Evolutionary conservation across 2,329 filamentous ascomycete species (phyloP).

Genomic region (Stemphylium beticola): DNA sequence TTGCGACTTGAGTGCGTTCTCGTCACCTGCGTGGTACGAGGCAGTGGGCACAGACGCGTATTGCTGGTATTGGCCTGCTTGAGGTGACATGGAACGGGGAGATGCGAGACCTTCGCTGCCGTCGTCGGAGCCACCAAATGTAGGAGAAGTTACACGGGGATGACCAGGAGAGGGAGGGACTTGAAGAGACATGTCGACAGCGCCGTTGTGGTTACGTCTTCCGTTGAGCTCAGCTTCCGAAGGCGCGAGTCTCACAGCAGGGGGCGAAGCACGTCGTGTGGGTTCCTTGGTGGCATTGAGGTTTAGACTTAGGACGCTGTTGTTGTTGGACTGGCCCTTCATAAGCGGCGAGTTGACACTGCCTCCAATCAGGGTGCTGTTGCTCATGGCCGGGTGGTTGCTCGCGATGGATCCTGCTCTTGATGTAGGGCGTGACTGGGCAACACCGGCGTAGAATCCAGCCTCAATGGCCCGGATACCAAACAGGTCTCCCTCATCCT

Average conservation of each 20-base stretch:
- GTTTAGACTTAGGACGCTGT: conserved; percentile 44
- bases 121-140: conserved; percentile 38
- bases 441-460: conserved; percentile 50
- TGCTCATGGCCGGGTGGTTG: conserved; percentile 39
- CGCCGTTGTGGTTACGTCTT: conserved; percentile 37
- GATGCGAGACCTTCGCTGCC: conserved; percentile 31
- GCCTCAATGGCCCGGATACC: conserved; percentile 51
- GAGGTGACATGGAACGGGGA: conserved; percentile 33
- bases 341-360: conserved; percentile 40
- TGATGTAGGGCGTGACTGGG: conserved; percentile 48
- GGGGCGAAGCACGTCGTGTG: conserved; percentile 28
- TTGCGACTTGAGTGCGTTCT: conserved; percentile 28
- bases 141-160: conserved; percentile 24
- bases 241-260: conserved; percentile 39
- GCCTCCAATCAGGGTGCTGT: conserved; percentile 44
- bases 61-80: conserved; percentile 28
- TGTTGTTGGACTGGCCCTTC: conserved; percentile 38
- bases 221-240: conserved; percentile 48
- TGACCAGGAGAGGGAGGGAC: conserved; percentile 42
- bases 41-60: conserved; percentile 36
- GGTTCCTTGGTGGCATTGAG: conserved; percentile 33
- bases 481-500: conserved; percentile 50
- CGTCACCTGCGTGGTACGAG: conserved; percentile 31
- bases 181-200: conserved; percentile 45
- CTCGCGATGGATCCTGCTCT: conserved; percentile 39